phyloP scores from a whole-genome alignment of 768 basidiomycete genomes.

The Termitomyces sp. region DNA sequence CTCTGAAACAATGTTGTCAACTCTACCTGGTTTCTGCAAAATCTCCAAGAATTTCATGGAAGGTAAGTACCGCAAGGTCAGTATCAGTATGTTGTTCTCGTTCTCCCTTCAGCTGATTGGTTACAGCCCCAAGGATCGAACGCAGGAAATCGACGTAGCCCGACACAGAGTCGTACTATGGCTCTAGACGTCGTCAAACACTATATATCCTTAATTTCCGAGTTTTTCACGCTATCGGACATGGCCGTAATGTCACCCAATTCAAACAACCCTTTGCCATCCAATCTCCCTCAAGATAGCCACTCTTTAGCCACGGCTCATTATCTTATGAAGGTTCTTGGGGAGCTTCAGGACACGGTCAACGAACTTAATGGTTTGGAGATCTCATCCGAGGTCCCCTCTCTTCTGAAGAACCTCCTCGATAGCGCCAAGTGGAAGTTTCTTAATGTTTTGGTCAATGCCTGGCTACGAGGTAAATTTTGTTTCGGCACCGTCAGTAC shows the following conservation, averaged over 20 bases:
- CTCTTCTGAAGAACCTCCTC: conserved; percentile 65
- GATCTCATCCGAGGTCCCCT: conserved; percentile 68
- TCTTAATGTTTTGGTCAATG: conserved; percentile 67
- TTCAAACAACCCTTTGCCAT: conserved; percentile 34
- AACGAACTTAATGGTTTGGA: conserved; percentile 79
- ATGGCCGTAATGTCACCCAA: conserved; percentile 58
- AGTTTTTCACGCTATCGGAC: conserved; percentile 80
- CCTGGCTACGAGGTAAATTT: conserved; percentile 77
- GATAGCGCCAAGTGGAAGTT: conserved; percentile 88
- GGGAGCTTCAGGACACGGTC: conserved; percentile 82
- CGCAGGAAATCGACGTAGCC: conserved; percentile 63
- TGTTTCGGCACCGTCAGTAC: conserved; percentile 1
- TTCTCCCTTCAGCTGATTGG: background rate
- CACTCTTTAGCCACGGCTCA: conserved; percentile 81
- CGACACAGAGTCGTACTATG: conserved; percentile 78
- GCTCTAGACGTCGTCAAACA: conserved; percentile 75
- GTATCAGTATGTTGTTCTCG: background rate
- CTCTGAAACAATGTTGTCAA: conserved; percentile 81
- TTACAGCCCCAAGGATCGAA: conserved; percentile 23
- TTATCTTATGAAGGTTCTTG: conserved; percentile 74
- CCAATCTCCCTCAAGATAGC: conserved; percentile 64
- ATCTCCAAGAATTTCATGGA: conserved; percentile 89
- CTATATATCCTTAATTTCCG: conserved; percentile 71
- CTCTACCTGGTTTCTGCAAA: conserved; percentile 91
- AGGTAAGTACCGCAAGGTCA: conserved; percentile 87